Evolutionary conservation across 2,329 filamentous ascomycete genomes (phyloP).

Genomic region (Alternaria sp.): DNA sequence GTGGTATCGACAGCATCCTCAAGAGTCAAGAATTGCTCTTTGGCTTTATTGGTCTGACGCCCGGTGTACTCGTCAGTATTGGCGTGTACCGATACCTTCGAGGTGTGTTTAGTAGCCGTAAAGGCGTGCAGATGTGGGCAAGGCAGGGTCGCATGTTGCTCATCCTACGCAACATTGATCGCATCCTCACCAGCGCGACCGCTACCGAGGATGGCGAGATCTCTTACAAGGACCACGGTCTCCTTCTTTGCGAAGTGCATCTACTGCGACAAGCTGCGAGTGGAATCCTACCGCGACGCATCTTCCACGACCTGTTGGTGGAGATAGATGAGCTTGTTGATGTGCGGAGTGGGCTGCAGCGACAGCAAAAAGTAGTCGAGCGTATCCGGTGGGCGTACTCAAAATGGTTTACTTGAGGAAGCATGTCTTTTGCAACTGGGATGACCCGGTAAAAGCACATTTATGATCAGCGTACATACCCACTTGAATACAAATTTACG

Average conservation of each 20-base stretch:
- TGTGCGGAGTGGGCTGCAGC: conserved; percentile 76
- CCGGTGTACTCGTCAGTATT: conserved; percentile 87
- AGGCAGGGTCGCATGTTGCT: conserved; percentile 76
- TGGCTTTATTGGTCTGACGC: conserved; percentile 92
- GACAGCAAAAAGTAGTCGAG: conserved; percentile 80
- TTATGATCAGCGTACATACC: conserved; percentile 5
- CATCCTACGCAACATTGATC: conserved; percentile 87
- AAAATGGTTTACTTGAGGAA: conserved; percentile 66
- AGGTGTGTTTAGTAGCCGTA: conserved; percentile 73
- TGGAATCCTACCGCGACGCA: conserved; percentile 73
- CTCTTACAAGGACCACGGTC: conserved; percentile 90
- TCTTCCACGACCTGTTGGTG: conserved; percentile 86
- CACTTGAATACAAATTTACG: conserved; percentile 2
- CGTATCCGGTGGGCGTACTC: conserved; percentile 91
- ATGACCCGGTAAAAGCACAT: not conserved
- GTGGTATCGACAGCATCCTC: conserved; percentile 90
- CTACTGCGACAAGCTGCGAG: conserved; percentile 75
- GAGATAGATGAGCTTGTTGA: conserved; percentile 89
- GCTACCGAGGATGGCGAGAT: conserved; percentile 77
- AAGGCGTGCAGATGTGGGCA: conserved; percentile 70
- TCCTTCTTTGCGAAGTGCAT: conserved; percentile 90
- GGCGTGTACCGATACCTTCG: conserved; percentile 77
- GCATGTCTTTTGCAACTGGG: not conserved
- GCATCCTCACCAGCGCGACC: conserved; percentile 61
- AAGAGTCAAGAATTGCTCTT: conserved; percentile 98